Evolutionary conservation across 305 asterid species (phyloP).

Genomic region (Fraxinus albicans): DNA sequence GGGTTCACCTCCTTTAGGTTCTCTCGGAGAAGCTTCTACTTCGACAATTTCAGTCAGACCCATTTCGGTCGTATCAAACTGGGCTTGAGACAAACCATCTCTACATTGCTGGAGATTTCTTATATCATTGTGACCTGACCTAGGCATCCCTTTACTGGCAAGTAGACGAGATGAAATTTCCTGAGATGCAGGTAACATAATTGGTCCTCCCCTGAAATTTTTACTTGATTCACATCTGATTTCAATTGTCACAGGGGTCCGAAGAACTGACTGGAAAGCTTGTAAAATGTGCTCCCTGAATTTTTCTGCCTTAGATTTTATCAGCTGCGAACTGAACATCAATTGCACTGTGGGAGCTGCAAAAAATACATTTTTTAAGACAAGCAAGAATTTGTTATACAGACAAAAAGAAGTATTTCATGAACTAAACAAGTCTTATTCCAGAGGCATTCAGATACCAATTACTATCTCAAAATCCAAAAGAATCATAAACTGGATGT

Average conservation of each 20-base stretch:
- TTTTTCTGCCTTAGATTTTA: slow-evolving; percentile 77
- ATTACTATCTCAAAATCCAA: not conserved
- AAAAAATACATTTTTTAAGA: slow-evolving; percentile 14
- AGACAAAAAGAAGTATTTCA: not conserved
- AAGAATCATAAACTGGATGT: not conserved
- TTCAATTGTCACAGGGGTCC: not conserved
- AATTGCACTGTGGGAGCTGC: slow-evolving; percentile 92
- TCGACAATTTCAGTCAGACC: not conserved
- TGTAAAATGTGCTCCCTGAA: slow-evolving; percentile 64
- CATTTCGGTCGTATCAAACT: not conserved
- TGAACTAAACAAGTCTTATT: not conserved
- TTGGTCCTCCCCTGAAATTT: not conserved
- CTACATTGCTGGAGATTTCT: not conserved
- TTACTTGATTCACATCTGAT: not conserved
- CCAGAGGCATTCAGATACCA: not conserved
- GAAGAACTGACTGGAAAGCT: slow-evolving; percentile 43
- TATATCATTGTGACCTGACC: not conserved
- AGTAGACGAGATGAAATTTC: not conserved
- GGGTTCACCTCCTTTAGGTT: not conserved
- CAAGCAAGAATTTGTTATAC: not conserved
- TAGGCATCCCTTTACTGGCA: not conserved
- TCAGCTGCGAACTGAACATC: slow-evolving; percentile 65
- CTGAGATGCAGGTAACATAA: not conserved
- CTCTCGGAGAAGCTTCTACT: not conserved
- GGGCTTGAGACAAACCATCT: not conserved